Evolutionary conservation across 2,329 filamentous ascomycete species (phyloP).

Genomic region (Spiromastix sp.): DNA sequence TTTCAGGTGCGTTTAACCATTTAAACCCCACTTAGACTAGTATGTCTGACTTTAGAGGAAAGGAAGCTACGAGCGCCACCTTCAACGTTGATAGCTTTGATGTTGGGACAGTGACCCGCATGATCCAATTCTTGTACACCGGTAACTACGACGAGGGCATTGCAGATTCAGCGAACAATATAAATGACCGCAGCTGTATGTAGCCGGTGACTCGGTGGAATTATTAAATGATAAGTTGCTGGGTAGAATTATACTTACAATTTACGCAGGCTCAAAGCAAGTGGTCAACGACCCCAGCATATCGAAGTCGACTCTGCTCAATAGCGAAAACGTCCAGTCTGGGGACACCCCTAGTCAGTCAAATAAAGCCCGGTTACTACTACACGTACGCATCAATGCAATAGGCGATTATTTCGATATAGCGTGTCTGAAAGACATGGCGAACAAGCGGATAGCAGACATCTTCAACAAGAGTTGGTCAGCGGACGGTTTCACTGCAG

Average conservation of each 20-base stretch:
- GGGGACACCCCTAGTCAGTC: not conserved
- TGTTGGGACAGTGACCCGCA: slow-evolving; percentile 4
- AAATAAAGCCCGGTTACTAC: not conserved
- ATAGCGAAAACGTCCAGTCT: not conserved
- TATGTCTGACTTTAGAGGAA: not conserved
- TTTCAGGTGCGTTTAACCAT: slow-evolving; percentile 17
- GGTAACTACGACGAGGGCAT: slow-evolving; percentile 2
- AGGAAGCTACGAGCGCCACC: slow-evolving; percentile 7
- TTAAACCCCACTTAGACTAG: slow-evolving; percentile 1
- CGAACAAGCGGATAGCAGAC: slow-evolving; percentile 5
- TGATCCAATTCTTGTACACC: slow-evolving; percentile 8
- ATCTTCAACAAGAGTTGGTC: slow-evolving; percentile 3
- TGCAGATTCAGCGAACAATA: not conserved
- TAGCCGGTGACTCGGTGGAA: slow-evolving; percentile 5
- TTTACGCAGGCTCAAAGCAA: not conserved
- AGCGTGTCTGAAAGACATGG: slow-evolving; percentile 2
- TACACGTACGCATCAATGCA: slow-evolving; percentile 6
- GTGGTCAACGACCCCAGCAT: not conserved
- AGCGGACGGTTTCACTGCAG: not conserved
- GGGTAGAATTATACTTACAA: not conserved
- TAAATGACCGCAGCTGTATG: not conserved
- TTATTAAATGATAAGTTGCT: not conserved
- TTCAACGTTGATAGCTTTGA: slow-evolving; percentile 8
- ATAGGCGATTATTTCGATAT: slow-evolving; percentile 11
- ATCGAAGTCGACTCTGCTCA: not conserved